phyloP scores from a whole-genome alignment of 2,329 filamentous ascomycete genomes.

The Fusarium sp. region DNA sequence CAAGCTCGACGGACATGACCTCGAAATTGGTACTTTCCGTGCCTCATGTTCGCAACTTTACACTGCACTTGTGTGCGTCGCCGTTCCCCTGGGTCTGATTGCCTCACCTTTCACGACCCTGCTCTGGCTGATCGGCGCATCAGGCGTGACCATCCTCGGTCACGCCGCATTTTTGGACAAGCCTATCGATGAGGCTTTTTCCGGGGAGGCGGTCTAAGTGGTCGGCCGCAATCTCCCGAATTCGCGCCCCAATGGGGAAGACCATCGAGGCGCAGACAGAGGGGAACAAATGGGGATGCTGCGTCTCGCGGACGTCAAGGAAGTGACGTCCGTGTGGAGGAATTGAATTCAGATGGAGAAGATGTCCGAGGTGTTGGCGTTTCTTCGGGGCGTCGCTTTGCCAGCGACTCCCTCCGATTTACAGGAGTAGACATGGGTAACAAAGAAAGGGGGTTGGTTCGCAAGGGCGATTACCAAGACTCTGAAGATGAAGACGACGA shows the following conservation, averaged over 20 bases:
- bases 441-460: constrained; percentile 54
- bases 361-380: constrained; percentile 69
- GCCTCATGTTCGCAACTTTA: constrained; percentile 95
- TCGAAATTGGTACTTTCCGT: constrained; percentile 85
- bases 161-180: constrained; percentile 97
- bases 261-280: constrained; percentile 91
- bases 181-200: constrained; percentile 99
- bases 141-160: constrained; percentile 91
- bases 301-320: constrained; percentile 57
- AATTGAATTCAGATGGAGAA: constrained; percentile 71
- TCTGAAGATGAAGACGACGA: constrained; percentile 53
- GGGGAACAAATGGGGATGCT: constrained; percentile 67
- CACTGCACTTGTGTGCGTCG: constrained; percentile 85
- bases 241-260: constrained; percentile 97
- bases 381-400: constrained; percentile 63
- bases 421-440: constrained; percentile 70
- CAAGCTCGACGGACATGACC: constrained; percentile 88
- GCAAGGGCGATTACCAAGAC: constrained; percentile 54
- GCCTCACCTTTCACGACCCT: constrained; percentile 87
- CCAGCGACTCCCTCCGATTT: constrained; percentile 72
- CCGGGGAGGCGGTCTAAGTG: constrained; percentile 99
- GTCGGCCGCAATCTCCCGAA: constrained; percentile 99
- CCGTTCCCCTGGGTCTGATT: constrained; percentile 86
- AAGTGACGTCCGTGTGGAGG: constrained; percentile 68
- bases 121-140: constrained; percentile 96